Conservation (phyloP, 2,329 filamentous ascomycete species). For the Fusarium sterilihyphosum region DNA sequence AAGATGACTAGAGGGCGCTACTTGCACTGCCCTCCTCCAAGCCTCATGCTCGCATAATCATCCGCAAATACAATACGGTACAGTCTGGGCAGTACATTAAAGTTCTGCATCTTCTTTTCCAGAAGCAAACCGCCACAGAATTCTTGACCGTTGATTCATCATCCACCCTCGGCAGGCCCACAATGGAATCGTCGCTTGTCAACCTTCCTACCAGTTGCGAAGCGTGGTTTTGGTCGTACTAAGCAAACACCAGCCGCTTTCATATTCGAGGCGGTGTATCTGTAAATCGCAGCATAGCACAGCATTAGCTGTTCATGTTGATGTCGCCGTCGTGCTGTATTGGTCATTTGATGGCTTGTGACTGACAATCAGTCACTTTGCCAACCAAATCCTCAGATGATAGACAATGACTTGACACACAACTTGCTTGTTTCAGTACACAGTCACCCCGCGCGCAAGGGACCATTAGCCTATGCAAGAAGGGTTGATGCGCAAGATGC, state of each 20-base stretch:
- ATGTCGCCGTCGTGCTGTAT: neutral
- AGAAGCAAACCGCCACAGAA: constrained; percentile 37
- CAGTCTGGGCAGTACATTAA: neutral
- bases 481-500: constrained; percentile 24
- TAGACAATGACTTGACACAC: constrained; percentile 25
- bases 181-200: constrained; percentile 9
- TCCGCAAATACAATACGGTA: neutral
- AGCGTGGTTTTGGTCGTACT: constrained; percentile 9
- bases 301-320: neutral
- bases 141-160: constrained; percentile 31
- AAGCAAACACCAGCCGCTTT: constrained; percentile 27
- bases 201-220: constrained; percentile 24
- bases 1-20: neutral
- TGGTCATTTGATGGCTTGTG: constrained; percentile 33
- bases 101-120: constrained; percentile 18
- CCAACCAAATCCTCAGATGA: constrained; percentile 28
- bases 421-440: constrained; percentile 32
- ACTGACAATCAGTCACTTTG: constrained; percentile 40
- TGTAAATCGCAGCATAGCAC: neutral
- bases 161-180: constrained; percentile 11
- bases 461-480: constrained; percentile 23
- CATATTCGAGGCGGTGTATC: constrained; percentile 35
- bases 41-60: constrained; percentile 14
- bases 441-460: constrained; percentile 5
- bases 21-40: constrained; percentile 19